Conservation (phyloP, 805 yeast species). For the Nakazawaea ambrosiae region DNA sequence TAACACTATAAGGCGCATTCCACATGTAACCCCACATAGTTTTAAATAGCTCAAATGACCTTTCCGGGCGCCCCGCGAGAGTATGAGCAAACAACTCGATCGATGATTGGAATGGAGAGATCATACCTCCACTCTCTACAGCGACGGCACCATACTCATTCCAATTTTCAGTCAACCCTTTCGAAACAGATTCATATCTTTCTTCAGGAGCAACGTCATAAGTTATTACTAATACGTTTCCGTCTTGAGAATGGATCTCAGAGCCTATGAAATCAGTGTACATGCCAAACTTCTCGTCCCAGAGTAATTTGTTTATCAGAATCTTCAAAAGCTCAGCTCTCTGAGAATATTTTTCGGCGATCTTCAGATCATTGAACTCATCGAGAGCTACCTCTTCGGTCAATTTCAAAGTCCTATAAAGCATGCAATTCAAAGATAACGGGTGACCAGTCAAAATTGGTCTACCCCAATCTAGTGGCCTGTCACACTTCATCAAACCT, state of each 20-base stretch:
- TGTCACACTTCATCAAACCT: constrained; percentile 6
- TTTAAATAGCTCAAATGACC: constrained; percentile 8
- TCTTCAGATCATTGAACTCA: constrained; percentile 1
- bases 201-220: no score
- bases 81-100: constrained; percentile 9
- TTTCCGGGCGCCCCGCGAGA: constrained; percentile 10
- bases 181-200: constrained; percentile 6
- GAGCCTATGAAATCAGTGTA: constrained; percentile 8
- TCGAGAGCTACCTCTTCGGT: constrained; percentile 4
- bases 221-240: constrained; percentile 7
- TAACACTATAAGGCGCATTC: constrained; percentile 11
- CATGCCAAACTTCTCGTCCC: constrained; percentile 10
- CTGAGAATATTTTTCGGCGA: neutral
- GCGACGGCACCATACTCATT: constrained; percentile 11
- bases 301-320: constrained; percentile 4
- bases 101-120: constrained; percentile 11
- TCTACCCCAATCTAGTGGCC: constrained; percentile 12
- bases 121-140: constrained; percentile 9
- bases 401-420: constrained; percentile 3
- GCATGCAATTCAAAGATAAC: constrained; percentile 9
- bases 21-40: constrained; percentile 13
- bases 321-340: constrained; percentile 5
- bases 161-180: constrained; percentile 9
- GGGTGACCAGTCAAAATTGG: constrained; percentile 9
- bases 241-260: constrained; percentile 11